Conservation (phyloP, 352 stramenopile species). For the Plasmopara halstedii region DNA sequence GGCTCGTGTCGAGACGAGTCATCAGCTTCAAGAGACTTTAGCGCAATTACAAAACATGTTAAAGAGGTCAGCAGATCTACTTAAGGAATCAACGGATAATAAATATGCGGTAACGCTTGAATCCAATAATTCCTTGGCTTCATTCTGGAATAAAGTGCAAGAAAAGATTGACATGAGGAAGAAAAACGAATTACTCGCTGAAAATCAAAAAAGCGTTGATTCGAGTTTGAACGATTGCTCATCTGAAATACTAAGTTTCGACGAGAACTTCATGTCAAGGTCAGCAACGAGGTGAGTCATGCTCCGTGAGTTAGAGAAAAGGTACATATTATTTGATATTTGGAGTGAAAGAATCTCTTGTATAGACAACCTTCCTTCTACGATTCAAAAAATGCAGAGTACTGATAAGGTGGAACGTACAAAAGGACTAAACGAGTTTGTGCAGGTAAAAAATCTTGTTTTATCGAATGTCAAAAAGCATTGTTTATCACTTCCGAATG, state of each 20-base stretch:
- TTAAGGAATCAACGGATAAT: constrained; percentile 4
- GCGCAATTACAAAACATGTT: constrained; percentile 8
- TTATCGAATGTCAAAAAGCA: not conserved
- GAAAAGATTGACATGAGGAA: not conserved
- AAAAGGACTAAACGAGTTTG: constrained; percentile 23
- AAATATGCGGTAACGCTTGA: constrained; percentile 3
- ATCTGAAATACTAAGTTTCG: constrained; percentile 36
- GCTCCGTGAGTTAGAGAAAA: not conserved
- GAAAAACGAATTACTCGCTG: constrained; percentile 2
- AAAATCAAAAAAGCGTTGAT: constrained; percentile 4
- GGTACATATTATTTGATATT: not conserved
- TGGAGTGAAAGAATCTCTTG: constrained; percentile 23
- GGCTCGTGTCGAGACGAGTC: constrained; percentile 2
- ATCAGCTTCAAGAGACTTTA: constrained; percentile 9
- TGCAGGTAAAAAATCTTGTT: constrained; percentile 10
- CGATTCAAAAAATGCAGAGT: constrained; percentile 23
- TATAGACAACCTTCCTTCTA: constrained; percentile 30
- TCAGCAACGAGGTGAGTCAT: constrained; percentile 29
- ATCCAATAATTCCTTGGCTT: constrained; percentile 6
- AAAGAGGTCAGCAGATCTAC: constrained; percentile 1
- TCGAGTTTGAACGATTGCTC: constrained; percentile 15
- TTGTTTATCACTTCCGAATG: not conserved
- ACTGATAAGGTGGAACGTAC: constrained; percentile 4
- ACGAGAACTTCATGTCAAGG: constrained; percentile 31
- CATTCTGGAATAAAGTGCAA: constrained; percentile 18